These are phyloP conservation scores for Tolypocladium guangdongense DNA, from an alignment of 2,329 filamentous ascomycete genomes.

Conservation along the genomic window DNA sequence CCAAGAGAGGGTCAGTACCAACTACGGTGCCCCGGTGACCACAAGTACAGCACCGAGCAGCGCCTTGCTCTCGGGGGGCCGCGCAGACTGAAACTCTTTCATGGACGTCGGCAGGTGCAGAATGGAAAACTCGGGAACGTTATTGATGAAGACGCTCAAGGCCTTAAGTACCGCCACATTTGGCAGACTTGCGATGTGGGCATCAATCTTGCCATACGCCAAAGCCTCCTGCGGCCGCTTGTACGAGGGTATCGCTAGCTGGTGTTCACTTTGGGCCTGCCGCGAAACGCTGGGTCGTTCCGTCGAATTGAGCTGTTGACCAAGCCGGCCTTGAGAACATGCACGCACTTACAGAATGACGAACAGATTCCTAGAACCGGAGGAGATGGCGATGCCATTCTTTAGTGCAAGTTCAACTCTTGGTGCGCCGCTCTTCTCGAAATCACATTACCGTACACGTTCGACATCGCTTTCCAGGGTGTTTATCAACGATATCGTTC, in stretches of 20 bases:
- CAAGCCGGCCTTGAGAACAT: too few species aligned
- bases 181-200: constrained; percentile 14
- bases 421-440: too few species aligned
- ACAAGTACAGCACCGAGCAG: constrained; percentile 18
- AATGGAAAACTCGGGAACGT: constrained; percentile 22
- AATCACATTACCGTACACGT: neutral
- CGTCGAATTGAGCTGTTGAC: neutral
- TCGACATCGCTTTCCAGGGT: neutral
- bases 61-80: constrained; percentile 15
- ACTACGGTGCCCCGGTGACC: constrained; percentile 20
- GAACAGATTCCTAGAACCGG: too few species aligned
- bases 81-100: constrained; percentile 9
- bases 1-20: constrained; percentile 16
- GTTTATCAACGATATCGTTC: neutral
- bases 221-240: neutral
- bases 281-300: neutral
- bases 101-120: constrained; percentile 21
- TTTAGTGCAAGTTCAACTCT: too few species aligned
- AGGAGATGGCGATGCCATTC: too few species aligned
- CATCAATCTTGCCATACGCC: constrained; percentile 5
- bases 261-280: neutral
- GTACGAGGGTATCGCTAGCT: neutral
- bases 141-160: constrained; percentile 21
- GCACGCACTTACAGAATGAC: too few species aligned
- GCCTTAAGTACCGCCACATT: constrained; percentile 17